These are phyloP conservation scores for Chondrus crispus DNA, from an alignment of 23 red algal genomes.

Conservation along the genomic window DNA sequence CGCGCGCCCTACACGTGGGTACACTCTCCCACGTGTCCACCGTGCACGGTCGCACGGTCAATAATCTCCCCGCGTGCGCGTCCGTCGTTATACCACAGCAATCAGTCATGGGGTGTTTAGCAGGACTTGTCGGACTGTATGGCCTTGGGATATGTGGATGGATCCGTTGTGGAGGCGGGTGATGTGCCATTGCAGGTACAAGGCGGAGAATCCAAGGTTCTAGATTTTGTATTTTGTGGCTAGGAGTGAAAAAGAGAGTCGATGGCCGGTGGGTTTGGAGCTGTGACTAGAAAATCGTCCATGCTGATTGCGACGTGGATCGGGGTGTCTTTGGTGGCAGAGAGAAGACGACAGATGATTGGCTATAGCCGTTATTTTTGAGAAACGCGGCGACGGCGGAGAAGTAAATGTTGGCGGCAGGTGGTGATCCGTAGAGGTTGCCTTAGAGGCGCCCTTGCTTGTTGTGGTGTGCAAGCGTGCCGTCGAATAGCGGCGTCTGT, in stretches of 20 bases:
- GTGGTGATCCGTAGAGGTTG: conserved; percentile 1
- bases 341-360: background rate
- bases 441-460: background rate
- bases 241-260: background rate
- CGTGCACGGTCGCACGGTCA: too few relatives aligned
- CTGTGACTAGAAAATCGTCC: background rate
- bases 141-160: background rate
- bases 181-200: background rate
- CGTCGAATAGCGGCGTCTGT: background rate
- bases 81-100: too few relatives aligned
- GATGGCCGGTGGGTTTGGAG: background rate
- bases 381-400: background rate
- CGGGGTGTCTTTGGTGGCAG: background rate
- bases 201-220: background rate
- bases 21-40: too few relatives aligned
- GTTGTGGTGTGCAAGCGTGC: background rate
- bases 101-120: too few relatives aligned
- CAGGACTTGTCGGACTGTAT: background rate
- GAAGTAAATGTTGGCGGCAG: background rate
- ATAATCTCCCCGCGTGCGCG: too few relatives aligned
- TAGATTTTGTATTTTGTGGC: background rate
- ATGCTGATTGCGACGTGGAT: background rate
- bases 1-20: too few relatives aligned
- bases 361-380: background rate
- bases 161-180: background rate